These are phyloP conservation scores for Pseudocercospora fuligena DNA, from an alignment of 2,329 filamentous ascomycete species.

Conservation along the genomic window DNA sequence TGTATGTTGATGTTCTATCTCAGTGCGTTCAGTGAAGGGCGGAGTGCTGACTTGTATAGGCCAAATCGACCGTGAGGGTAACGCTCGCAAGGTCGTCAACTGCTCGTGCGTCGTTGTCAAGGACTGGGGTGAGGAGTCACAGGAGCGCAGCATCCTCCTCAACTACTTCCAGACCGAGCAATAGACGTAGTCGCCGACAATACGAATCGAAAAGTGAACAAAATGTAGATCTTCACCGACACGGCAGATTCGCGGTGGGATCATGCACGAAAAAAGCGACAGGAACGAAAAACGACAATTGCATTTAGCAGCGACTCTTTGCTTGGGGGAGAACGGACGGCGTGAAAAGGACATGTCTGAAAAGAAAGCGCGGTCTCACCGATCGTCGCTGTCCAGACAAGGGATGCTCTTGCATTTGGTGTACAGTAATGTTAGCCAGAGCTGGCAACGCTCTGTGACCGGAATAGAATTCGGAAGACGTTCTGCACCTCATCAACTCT, in stretches of 20 bases:
- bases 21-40: not conserved
- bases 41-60: constrained; percentile 57
- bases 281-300: not conserved
- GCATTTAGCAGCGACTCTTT: constrained; percentile 2
- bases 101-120: constrained; percentile 99
- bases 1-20: constrained; percentile 71
- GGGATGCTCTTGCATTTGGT: constrained; percentile 4
- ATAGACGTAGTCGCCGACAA: constrained; percentile 40
- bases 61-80: constrained; percentile 98
- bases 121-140: constrained; percentile 99
- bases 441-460: not conserved
- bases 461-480: not conserved
- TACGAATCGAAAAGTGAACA: not conserved
- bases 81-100: constrained; percentile 99
- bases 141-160: constrained; percentile 97
- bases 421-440: constrained; percentile 2
- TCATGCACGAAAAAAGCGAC: not conserved
- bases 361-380: not conserved
- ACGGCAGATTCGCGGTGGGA: constrained; percentile 5
- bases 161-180: constrained; percentile 98
- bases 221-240: not conserved
- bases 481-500: not conserved
- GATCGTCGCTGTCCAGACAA: not conserved
- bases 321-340: not conserved
- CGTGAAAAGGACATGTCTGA: not conserved